Percentiles rank a stretch among this genome's conserved stretches.
Evolutionary conservation across 1,284 basidiomycete species (phyloP).

Genomic region (Flammula alnicola): DNA sequence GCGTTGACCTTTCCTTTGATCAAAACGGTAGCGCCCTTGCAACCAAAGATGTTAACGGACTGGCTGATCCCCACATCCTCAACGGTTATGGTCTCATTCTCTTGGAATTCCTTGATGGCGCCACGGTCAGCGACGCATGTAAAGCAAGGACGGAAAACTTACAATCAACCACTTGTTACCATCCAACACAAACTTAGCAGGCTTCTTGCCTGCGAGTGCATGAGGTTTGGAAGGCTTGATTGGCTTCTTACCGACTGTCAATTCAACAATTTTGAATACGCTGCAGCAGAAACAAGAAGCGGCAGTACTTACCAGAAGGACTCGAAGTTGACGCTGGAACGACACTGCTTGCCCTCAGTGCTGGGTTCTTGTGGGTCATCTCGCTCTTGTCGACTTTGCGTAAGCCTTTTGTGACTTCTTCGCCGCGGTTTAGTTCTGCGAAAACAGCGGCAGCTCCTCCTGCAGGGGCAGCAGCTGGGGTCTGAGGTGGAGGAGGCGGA

Average conservation of each 20-base stretch:
- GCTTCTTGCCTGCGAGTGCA: constrained; percentile 85
- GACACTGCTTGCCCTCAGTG: constrained; percentile 67
- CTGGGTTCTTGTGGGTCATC: constrained; percentile 99
- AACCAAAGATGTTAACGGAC: constrained; percentile 88
- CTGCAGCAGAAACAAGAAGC: not conserved
- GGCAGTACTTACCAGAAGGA: constrained; percentile 36
- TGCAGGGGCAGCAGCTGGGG: constrained; percentile 55
- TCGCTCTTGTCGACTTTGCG: constrained; percentile 95
- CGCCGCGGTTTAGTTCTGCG: constrained; percentile 89
- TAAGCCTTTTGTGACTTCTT: constrained; percentile 87
- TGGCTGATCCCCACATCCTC: constrained; percentile 85
- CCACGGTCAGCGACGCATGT: not conserved
- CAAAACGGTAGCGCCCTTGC: constrained; percentile 88
- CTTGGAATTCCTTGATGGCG: constrained; percentile 83
- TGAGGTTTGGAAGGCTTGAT: constrained; percentile 83
- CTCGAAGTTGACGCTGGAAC: constrained; percentile 59
- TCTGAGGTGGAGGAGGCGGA: constrained; percentile 57
- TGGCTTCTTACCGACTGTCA: constrained; percentile 61
- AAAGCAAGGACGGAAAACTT: constrained; percentile 35
- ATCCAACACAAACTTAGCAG: constrained; percentile 88
- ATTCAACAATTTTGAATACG: not conserved
- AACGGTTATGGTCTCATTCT: constrained; percentile 83
- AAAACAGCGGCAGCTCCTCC: constrained; percentile 89
- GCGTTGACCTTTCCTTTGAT: constrained; percentile 97
- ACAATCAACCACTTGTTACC: constrained; percentile 96